Evolutionary conservation across 371 early-diverging fungal species (phyloP).

Genomic region (Mucor indicus): DNA sequence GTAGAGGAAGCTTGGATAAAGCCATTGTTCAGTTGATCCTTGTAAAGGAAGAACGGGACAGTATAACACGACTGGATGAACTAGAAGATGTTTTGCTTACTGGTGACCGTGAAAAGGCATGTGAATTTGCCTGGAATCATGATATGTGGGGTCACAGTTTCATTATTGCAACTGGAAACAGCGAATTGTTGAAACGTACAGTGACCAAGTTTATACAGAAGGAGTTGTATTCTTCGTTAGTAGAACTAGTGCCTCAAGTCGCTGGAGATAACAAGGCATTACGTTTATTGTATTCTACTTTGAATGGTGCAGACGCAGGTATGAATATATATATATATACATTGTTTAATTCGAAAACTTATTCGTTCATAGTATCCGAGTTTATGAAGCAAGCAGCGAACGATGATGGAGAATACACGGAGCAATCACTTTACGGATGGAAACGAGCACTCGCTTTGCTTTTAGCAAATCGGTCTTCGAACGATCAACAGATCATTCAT

Average conservation of each 20-base stretch:
- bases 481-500: constrained; percentile 66
- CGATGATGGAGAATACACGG: constrained; percentile 1
- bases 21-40: constrained; percentile 1
- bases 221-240: constrained; percentile 37
- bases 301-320: constrained; percentile 65
- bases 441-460: constrained; percentile 66
- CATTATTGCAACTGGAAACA: constrained; percentile 78
- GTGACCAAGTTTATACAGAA: constrained; percentile 66
- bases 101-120: constrained; percentile 77
- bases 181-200: constrained; percentile 74
- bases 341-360: no score
- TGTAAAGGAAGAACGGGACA: not conserved
- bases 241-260: constrained; percentile 15
- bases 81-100: constrained; percentile 63
- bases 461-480: constrained; percentile 79
- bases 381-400: constrained; percentile 15
- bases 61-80: constrained; percentile 26
- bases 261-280: constrained; percentile 57
- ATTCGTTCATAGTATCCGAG: constrained; percentile 23
- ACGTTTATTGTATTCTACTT: constrained; percentile 70
- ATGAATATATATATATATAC: no score
- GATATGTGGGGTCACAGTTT: constrained; percentile 89
- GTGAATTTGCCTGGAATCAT: constrained; percentile 62
- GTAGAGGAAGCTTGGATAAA: constrained; percentile 13
- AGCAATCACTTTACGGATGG: constrained; percentile 58